Evolutionary conservation across 2,329 filamentous ascomycete genomes (phyloP).

Genomic region (Epichloe uncinata): DNA sequence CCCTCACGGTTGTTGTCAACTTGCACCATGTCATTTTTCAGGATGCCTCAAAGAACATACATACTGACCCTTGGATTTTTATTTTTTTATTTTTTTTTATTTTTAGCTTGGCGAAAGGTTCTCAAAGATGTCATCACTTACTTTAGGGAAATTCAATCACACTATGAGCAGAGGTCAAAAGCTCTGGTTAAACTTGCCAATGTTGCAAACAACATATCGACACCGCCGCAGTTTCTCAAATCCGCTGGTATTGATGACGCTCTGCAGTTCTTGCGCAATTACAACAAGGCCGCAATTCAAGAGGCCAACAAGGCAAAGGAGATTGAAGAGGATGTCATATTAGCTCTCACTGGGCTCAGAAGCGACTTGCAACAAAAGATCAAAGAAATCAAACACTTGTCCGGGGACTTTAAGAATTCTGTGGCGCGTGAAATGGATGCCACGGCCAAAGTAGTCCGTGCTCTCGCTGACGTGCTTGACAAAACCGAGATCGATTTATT

Average conservation of each 20-base stretch:
- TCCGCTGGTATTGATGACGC: conserved; percentile 83
- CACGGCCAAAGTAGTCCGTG: conserved; percentile 65
- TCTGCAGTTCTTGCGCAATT: conserved; percentile 62
- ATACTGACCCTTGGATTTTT: not conserved
- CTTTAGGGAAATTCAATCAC: conserved; percentile 80
- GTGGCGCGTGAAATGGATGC: conserved; percentile 89
- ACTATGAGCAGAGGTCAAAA: conserved; percentile 79
- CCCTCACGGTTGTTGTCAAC: too few relatives aligned
- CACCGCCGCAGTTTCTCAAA: conserved; percentile 62
- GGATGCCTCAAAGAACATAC: not conserved
- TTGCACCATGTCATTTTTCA: not conserved
- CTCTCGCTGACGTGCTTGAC: conserved; percentile 69
- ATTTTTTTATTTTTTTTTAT: not conserved
- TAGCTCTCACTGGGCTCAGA: conserved; percentile 71
- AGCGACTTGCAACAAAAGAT: conserved; percentile 91
- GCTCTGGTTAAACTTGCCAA: conserved; percentile 71
- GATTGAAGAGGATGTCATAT: conserved; percentile 82
- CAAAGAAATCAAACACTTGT: conserved; percentile 91
- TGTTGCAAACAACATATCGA: conserved; percentile 64
- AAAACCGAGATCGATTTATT: conserved; percentile 67
- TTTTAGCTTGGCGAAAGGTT: conserved; percentile 78
- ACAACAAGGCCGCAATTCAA: conserved; percentile 65
- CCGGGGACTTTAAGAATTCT: conserved; percentile 91
- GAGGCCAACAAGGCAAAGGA: conserved; percentile 84
- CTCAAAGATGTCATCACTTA: conserved; percentile 90